These are phyloP conservation scores for Pythium graminicola DNA, from an alignment of 352 stramenopile species.

Conservation along the genomic window DNA sequence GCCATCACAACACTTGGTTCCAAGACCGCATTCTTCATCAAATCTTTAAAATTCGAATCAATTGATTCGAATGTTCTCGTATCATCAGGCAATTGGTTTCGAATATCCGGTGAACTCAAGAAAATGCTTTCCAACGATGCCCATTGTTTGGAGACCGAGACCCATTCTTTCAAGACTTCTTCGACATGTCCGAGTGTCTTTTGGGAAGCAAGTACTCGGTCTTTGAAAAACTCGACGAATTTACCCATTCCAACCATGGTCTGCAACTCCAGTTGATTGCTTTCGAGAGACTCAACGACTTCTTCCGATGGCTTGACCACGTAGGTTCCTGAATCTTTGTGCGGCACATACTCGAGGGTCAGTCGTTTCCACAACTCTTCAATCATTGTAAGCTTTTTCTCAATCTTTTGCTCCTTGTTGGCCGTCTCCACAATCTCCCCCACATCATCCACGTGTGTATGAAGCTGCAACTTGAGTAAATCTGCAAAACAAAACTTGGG, in stretches of 20 bases:
- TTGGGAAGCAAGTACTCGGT: constrained; percentile 68
- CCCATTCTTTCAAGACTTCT: constrained; percentile 84
- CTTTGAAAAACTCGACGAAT: constrained; percentile 88
- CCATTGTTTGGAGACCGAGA: constrained; percentile 84
- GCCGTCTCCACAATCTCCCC: constrained; percentile 84
- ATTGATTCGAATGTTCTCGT: constrained; percentile 85
- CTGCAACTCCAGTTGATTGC: constrained; percentile 82
- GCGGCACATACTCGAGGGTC: constrained; percentile 79
- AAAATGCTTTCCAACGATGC: constrained; percentile 86
- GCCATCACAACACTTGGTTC: constrained; percentile 75
- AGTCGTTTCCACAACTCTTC: constrained; percentile 79
- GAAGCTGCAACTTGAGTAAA: constrained; percentile 75
- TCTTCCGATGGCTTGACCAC: constrained; percentile 82
- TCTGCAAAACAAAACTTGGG: constrained; percentile 80
- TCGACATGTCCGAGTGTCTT: constrained; percentile 81
- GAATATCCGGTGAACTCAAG: constrained; percentile 82
- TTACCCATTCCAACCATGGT: constrained; percentile 90
- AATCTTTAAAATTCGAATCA: constrained; percentile 86
- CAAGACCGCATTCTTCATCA: constrained; percentile 88
- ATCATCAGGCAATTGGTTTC: constrained; percentile 81
- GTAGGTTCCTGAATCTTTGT: constrained; percentile 84
- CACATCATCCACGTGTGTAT: constrained; percentile 79
- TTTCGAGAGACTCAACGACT: constrained; percentile 81
- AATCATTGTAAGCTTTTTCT: constrained; percentile 87
- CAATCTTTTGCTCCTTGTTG: constrained; percentile 87